A percentile compares a stretch with the other conserved stretches of the same genome.
Evolutionary conservation across 805 yeast genomes (phyloP).

Genomic region (Yarrowia porcina): DNA sequence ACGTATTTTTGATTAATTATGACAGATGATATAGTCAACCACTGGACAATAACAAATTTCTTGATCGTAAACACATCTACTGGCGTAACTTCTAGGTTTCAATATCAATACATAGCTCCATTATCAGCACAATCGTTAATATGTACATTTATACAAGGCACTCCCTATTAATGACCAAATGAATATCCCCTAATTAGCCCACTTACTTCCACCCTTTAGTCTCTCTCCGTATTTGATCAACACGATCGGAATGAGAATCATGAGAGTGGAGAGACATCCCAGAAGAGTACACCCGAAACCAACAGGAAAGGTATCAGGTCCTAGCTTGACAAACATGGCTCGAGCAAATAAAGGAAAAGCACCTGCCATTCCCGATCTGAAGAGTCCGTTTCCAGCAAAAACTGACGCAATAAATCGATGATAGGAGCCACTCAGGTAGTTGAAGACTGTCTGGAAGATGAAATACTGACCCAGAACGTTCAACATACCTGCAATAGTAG

Average conservation of each 20-base stretch:
- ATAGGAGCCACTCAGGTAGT: conserved; percentile 50
- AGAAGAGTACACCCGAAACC: conserved; percentile 52
- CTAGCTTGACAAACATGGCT: conserved; percentile 49
- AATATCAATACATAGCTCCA: too few species aligned
- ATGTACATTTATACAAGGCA: too few species aligned
- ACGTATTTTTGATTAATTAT: too few species aligned
- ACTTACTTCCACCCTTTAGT: background rate
- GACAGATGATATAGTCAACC: too few species aligned
- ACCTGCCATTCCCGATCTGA: conserved; percentile 50
- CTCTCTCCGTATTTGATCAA: conserved; percentile 1
- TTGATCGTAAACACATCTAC: too few species aligned
- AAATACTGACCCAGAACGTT: conserved; percentile 44
- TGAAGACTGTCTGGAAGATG: conserved; percentile 52
- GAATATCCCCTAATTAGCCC: conserved; percentile 14
- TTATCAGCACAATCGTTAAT: too few species aligned
- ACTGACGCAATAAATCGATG: conserved; percentile 53
- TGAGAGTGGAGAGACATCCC: conserved; percentile 32
- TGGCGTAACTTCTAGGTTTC: too few species aligned
- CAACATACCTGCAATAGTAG: conserved; percentile 45
- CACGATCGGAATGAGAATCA: background rate
- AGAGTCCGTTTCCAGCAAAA: conserved; percentile 52
- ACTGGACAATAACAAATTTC: too few species aligned
- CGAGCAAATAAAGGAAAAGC: conserved; percentile 59
- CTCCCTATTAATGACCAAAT: too few species aligned
- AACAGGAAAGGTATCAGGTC: conserved; percentile 46